phyloP scores from a whole-genome alignment of 2,329 filamentous ascomycete genomes.

The Hawksworthiomyces lignivorus region DNA sequence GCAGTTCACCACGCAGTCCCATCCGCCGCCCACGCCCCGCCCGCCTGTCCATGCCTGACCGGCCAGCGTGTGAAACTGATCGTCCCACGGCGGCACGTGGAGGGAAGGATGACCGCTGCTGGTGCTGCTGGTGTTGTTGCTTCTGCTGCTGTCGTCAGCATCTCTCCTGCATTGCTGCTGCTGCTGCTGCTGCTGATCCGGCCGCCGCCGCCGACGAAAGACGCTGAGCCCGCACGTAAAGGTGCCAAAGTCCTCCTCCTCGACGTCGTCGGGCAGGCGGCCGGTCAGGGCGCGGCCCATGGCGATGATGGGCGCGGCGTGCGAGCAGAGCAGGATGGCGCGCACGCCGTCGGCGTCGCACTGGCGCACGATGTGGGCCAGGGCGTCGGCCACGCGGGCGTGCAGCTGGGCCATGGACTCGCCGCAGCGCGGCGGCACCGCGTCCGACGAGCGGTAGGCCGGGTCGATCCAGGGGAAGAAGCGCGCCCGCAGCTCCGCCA shows the following conservation, averaged over 20 bases:
- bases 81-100: slow-evolving; percentile 14
- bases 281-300: slow-evolving; percentile 79
- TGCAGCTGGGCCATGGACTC: slow-evolving; percentile 77
- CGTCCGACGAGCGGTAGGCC: slow-evolving; percentile 47
- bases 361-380: slow-evolving; percentile 62
- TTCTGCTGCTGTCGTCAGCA: slow-evolving; percentile 7
- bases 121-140: slow-evolving; percentile 20
- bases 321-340: slow-evolving; percentile 73
- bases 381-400: slow-evolving; percentile 63
- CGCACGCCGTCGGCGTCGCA: slow-evolving; percentile 64
- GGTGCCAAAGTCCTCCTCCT: slow-evolving; percentile 72
- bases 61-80: slow-evolving; percentile 9
- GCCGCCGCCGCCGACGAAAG: slow-evolving; percentile 34
- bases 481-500: slow-evolving; percentile 51
- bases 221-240: slow-evolving; percentile 76
- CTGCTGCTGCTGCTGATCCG: slow-evolving; percentile 8
- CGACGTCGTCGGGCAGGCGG: slow-evolving; percentile 60
- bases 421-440: slow-evolving; percentile 63
- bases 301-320: slow-evolving; percentile 84
- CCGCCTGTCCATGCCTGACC: slow-evolving; percentile 45
- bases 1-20: slow-evolving; percentile 72
- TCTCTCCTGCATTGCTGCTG: too few relatives aligned
- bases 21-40: slow-evolving; percentile 63
- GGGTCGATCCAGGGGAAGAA: slow-evolving; percentile 57
- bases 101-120: slow-evolving; percentile 8